Percentiles rank a stretch among this genome's conserved stretches.
phyloP scores from a whole-genome alignment of 257 asterid species.

The Parsonsia alboflavescens region DNA sequence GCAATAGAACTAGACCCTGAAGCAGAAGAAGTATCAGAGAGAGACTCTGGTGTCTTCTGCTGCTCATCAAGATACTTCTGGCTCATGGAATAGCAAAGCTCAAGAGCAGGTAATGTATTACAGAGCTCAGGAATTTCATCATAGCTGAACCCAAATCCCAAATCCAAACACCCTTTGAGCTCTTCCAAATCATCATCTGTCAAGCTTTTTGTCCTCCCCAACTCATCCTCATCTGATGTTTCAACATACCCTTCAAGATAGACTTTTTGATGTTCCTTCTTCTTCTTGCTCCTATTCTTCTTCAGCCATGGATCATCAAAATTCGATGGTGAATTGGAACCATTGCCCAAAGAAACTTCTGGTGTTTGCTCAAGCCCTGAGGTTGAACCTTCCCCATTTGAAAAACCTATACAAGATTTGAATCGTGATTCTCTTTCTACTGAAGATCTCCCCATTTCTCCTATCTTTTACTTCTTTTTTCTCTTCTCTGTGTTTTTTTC shows the following conservation, averaged over 20 bases:
- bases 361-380: slow-evolving; percentile 9
- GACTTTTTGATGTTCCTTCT: slow-evolving; percentile 24
- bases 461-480: background rate
- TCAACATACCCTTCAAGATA: slow-evolving; percentile 37
- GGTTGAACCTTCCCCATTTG: slow-evolving; percentile 10
- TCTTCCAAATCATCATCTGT: slow-evolving; percentile 42
- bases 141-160: slow-evolving; percentile 45
- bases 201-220: slow-evolving; percentile 40
- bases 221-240: slow-evolving; percentile 33
- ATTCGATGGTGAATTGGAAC: slow-evolving; percentile 3
- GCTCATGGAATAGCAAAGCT: slow-evolving; percentile 44
- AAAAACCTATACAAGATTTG: slow-evolving; percentile 12
- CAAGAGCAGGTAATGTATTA: slow-evolving; percentile 44
- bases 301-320: slow-evolving; percentile 20
- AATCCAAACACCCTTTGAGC: slow-evolving; percentile 41
- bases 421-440: slow-evolving; percentile 21
- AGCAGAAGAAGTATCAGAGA: slow-evolving; percentile 30
- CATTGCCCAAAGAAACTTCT: slow-evolving; percentile 3
- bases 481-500: too few species aligned
- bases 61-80: slow-evolving; percentile 42
- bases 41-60: slow-evolving; percentile 20
- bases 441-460: slow-evolving; percentile 3
- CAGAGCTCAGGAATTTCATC: slow-evolving; percentile 47
- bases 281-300: slow-evolving; percentile 13
- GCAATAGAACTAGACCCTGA: slow-evolving; percentile 32